phyloP scores from a whole-genome alignment of 495 filamentous ascomycete species.

The Penicillium waksmanii region DNA sequence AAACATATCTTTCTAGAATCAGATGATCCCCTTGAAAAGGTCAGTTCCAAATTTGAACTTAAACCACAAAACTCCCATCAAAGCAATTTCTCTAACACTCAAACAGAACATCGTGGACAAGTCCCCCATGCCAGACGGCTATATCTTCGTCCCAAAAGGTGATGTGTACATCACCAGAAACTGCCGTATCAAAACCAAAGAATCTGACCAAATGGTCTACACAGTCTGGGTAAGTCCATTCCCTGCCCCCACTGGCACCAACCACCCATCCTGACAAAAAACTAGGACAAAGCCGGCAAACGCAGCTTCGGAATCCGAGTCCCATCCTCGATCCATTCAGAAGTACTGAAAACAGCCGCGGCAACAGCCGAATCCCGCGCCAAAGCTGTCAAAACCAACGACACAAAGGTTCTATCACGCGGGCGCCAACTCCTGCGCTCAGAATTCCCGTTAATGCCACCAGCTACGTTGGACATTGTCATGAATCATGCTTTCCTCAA shows the following conservation, averaged over 20 bases:
- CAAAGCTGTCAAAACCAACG: constrained; percentile 39
- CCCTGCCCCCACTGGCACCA: not conserved
- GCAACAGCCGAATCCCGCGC: constrained; percentile 46
- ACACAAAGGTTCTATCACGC: constrained; percentile 36
- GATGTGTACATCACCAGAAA: constrained; percentile 54
- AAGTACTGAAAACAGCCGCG: constrained; percentile 34
- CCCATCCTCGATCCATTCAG: constrained; percentile 39
- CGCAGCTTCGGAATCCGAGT: constrained; percentile 49
- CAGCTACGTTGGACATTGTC: constrained; percentile 36
- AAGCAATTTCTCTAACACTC: not conserved
- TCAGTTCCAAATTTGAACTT: constrained; percentile 1
- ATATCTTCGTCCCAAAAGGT: constrained; percentile 56
- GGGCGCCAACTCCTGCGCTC: constrained; percentile 37
- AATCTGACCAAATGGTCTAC: constrained; percentile 42
- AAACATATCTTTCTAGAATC: constrained; percentile 14
- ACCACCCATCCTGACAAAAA: constrained; percentile 7
- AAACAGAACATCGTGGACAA: constrained; percentile 36
- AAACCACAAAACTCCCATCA: no score
- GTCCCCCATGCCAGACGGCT: constrained; percentile 34
- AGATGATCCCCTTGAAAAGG: constrained; percentile 28
- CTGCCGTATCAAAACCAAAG: constrained; percentile 50
- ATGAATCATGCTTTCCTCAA: constrained; percentile 53
- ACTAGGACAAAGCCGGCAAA: constrained; percentile 38
- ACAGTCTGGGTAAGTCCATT: constrained; percentile 44
- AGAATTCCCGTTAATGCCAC: constrained; percentile 51